Conservation (phyloP, 164 flowering plant genomes). For the Tinospora cordifolia region DNA sequence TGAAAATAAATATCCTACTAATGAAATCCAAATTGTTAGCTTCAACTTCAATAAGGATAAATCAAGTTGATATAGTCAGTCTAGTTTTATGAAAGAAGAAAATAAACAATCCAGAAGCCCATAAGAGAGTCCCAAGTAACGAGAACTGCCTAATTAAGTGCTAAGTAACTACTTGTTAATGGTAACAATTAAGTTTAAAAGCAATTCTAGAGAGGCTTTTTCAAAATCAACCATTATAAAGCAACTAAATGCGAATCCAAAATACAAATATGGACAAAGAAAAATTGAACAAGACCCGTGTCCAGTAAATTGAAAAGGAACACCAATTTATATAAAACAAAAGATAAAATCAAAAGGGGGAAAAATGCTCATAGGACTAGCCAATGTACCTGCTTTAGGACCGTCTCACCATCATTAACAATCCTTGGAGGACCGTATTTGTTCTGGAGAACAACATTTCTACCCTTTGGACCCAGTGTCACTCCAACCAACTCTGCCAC, state of each 20-base stretch:
- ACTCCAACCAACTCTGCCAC: conserved; percentile 82
- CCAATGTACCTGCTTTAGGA: conserved; percentile 64
- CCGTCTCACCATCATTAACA: conserved; percentile 89
- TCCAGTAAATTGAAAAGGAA: background rate
- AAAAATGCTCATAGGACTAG: background rate
- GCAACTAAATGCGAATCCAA: conserved; percentile 3
- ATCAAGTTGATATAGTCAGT: background rate
- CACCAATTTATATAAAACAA: background rate
- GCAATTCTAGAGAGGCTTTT: background rate
- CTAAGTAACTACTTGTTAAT: background rate
- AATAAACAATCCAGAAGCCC: background rate
- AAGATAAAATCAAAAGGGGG: background rate
- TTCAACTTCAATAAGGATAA: background rate
- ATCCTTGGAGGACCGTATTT: conserved; percentile 94
- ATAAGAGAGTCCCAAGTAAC: background rate
- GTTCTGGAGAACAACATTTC: conserved; percentile 85
- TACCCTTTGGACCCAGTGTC: conserved; percentile 88
- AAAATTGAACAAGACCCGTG: background rate
- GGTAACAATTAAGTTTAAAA: background rate
- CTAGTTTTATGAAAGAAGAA: background rate
- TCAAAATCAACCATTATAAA: background rate
- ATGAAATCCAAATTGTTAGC: background rate
- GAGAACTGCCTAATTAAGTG: background rate
- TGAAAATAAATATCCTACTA: background rate
- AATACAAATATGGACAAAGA: background rate